These are phyloP conservation scores for Tanozyma kutaoensis DNA, from an alignment of 805 yeast genomes.

Conservation along the genomic window DNA sequence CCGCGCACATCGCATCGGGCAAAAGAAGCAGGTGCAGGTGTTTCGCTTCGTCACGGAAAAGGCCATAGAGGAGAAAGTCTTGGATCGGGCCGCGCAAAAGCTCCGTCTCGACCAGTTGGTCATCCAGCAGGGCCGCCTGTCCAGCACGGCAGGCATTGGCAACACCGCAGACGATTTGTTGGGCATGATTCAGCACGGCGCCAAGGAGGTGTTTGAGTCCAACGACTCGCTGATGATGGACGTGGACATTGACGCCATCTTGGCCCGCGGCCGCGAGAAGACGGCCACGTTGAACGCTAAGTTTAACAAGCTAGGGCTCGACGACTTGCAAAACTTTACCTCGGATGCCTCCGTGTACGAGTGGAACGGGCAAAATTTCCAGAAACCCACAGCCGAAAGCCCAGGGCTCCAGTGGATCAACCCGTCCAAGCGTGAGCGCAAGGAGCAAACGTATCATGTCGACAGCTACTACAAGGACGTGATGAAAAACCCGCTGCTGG, in stretches of 20 bases:
- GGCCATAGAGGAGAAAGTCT: constrained; percentile 72
- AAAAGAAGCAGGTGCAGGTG: constrained; percentile 71
- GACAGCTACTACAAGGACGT: constrained; percentile 70
- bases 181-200: constrained; percentile 78
- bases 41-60: constrained; percentile 69
- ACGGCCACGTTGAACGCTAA: constrained; percentile 71
- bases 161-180: constrained; percentile 58
- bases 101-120: constrained; percentile 70
- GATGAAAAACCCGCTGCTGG: constrained; percentile 13
- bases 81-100: constrained; percentile 74
- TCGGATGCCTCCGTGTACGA: constrained; percentile 85
- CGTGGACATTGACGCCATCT: constrained; percentile 74
- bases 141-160: constrained; percentile 12
- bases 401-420: constrained; percentile 38
- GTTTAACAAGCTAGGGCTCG: constrained; percentile 77
- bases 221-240: constrained; percentile 21
- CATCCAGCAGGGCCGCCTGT: constrained; percentile 58
- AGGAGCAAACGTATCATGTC: constrained; percentile 65
- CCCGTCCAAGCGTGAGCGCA: constrained; percentile 64
- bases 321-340: constrained; percentile 85
- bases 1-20: constrained; percentile 82
- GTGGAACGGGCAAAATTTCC: constrained; percentile 89
- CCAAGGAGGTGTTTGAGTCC: constrained; percentile 54
- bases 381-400: constrained; percentile 23
- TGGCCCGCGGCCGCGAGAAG: constrained; percentile 68